Evolutionary conservation across 1,284 basidiomycete species (phyloP).

Genomic region (Papiliotrema flavescens): DNA sequence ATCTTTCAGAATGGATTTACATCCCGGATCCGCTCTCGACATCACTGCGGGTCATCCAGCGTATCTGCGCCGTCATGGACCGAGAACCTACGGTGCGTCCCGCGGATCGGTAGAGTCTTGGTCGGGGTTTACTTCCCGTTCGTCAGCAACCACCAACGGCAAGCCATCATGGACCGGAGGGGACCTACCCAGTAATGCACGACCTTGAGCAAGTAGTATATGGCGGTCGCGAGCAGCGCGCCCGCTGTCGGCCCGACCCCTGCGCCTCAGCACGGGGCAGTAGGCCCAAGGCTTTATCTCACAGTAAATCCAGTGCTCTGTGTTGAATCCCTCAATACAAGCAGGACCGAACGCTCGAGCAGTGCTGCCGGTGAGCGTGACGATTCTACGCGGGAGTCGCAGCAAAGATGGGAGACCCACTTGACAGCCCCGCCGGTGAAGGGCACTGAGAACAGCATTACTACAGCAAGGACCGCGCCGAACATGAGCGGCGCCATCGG

Average conservation of each 20-base stretch:
- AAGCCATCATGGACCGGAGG: too few relatives aligned
- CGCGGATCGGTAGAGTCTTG: conserved; percentile 2
- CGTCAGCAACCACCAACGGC: neutral
- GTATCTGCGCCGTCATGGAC: neutral
- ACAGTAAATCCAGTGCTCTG: conserved; percentile 59
- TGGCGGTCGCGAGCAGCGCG: conserved; percentile 56
- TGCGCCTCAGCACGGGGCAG: too few relatives aligned
- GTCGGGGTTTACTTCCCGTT: conserved; percentile 4
- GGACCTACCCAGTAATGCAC: conserved; percentile 1
- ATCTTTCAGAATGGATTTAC: neutral
- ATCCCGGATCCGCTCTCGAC: neutral
- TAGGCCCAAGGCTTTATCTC: too few relatives aligned
- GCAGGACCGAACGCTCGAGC: conserved; percentile 73
- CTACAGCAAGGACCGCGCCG: conserved; percentile 64
- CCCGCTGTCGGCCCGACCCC: conserved; percentile 61
- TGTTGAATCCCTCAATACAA: conserved; percentile 57
- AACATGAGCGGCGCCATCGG: conserved; percentile 72
- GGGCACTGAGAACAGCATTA: conserved; percentile 57
- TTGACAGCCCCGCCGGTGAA: conserved; percentile 44
- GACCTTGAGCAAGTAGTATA: conserved; percentile 60
- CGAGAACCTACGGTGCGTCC: neutral
- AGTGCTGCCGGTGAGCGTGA: conserved; percentile 56
- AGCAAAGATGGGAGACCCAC: conserved; percentile 15
- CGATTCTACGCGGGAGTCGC: too few relatives aligned
- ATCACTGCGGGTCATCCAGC: neutral